Percentiles rank a stretch among this genome's conserved stretches.
Evolutionary conservation across 1,284 basidiomycete genomes (phyloP).

Genomic region (Termitomyces sp.): DNA sequence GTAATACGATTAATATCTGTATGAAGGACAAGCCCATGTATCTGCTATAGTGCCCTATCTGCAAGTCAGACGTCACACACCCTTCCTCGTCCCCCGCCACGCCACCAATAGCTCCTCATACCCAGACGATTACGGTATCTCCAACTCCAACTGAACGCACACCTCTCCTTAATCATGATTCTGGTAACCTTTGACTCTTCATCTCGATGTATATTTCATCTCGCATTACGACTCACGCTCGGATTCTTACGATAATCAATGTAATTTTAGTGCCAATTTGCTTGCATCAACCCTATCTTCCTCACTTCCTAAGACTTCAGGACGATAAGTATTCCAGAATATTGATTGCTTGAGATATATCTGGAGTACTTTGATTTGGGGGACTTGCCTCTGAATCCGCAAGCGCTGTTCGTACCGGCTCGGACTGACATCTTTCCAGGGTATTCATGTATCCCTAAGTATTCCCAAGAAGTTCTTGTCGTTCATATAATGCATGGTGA

Average conservation of each 20-base stretch:
- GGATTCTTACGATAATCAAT: slow-evolving; percentile 13
- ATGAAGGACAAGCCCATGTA: not conserved
- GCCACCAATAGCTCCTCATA: slow-evolving; percentile 8
- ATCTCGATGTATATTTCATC: slow-evolving; percentile 5
- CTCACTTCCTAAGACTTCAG: not conserved
- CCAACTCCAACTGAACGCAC: slow-evolving; percentile 37
- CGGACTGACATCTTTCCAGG: not conserved
- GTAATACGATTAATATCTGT: slow-evolving; percentile 26
- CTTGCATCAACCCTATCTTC: not conserved
- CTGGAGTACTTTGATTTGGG: not conserved
- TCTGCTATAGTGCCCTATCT: slow-evolving; percentile 72
- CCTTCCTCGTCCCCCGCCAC: slow-evolving; percentile 30
- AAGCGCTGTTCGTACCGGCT: too few species aligned
- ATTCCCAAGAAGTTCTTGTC: not conserved
- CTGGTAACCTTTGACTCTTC: slow-evolving; percentile 11
- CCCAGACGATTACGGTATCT: slow-evolving; percentile 18
- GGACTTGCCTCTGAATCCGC: not conserved
- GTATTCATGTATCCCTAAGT: not conserved
- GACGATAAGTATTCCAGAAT: not conserved
- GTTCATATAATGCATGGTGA: too few species aligned
- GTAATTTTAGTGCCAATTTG: slow-evolving; percentile 13
- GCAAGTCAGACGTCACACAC: slow-evolving; percentile 82
- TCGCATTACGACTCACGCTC: slow-evolving; percentile 4
- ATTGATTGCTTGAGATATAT: not conserved
- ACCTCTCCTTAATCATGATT: slow-evolving; percentile 30